Evolutionary conservation across 129 eudicot genomes (phyloP).

Genomic region (Pulicaria dysenterica): DNA sequence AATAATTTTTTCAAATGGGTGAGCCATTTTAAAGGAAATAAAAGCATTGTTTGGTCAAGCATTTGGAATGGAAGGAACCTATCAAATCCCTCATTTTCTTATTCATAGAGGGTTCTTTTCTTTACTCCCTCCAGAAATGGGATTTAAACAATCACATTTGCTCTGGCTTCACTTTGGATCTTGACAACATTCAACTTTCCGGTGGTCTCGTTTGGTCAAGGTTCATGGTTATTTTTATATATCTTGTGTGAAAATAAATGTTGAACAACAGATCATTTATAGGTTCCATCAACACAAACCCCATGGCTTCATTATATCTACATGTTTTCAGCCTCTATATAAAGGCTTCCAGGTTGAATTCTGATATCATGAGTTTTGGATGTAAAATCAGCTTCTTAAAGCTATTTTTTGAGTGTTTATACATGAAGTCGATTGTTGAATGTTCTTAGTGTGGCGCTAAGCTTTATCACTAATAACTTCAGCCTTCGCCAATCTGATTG

Average conservation of each 20-base stretch:
- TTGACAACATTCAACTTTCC: neutral
- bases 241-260: neutral
- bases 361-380: no score
- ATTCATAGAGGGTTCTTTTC: neutral
- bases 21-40: neutral
- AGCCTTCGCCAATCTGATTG: no score
- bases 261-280: neutral
- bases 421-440: no score
- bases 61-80: neutral
- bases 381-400: no score
- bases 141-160: neutral
- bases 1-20: no score
- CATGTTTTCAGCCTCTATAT: no score
- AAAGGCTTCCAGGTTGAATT: no score
- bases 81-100: neutral
- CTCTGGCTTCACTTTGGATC: neutral
- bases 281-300: neutral
- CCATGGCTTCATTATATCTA: constrained; percentile 5
- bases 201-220: neutral
- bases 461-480: no score
- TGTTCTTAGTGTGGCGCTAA: no score
- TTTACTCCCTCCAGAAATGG: neutral
- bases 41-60: neutral
- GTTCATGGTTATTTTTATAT: neutral
- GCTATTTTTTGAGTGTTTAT: no score